Evolutionary conservation across 2,329 filamentous ascomycete species (phyloP).

Genomic region (Pseudocercospora ulei): DNA sequence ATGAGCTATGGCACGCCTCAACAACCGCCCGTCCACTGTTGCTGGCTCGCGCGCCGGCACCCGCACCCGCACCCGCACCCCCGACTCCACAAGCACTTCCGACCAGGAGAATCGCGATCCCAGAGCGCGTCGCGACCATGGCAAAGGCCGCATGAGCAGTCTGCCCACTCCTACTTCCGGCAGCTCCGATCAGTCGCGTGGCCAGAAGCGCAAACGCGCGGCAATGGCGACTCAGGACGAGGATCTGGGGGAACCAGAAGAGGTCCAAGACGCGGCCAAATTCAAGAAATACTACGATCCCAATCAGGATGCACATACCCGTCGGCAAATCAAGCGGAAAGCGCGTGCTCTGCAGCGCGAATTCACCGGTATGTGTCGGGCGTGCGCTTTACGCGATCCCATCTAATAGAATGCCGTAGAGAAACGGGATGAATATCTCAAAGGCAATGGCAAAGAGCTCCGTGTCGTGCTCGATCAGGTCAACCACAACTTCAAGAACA

Average conservation of each 20-base stretch:
- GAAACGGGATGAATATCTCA: slow-evolving; percentile 61
- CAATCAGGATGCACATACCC: slow-evolving; percentile 65
- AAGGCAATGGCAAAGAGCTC: slow-evolving; percentile 50
- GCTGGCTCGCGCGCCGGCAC: slow-evolving; percentile 18
- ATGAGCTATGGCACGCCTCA: slow-evolving; percentile 24
- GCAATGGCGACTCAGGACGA: slow-evolving; percentile 14
- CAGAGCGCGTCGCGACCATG: slow-evolving; percentile 35
- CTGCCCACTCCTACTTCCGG: slow-evolving; percentile 36
- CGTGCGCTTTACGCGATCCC: slow-evolving; percentile 13
- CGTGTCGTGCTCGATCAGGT: slow-evolving; percentile 27
- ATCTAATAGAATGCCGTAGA: slow-evolving; percentile 43
- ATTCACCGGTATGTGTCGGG: slow-evolving; percentile 45
- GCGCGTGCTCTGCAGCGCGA: slow-evolving; percentile 58
- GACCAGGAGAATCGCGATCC: slow-evolving; percentile 40
- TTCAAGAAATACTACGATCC: slow-evolving; percentile 58
- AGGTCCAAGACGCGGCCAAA: slow-evolving; percentile 18
- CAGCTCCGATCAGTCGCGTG: slow-evolving; percentile 21
- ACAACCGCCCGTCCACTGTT: slow-evolving; percentile 17
- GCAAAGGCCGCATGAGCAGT: slow-evolving; percentile 22
- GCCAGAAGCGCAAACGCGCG: slow-evolving; percentile 23
- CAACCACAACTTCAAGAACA: slow-evolving; percentile 53
- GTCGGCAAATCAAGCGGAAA: slow-evolving; percentile 58
- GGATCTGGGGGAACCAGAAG: too few relatives aligned
- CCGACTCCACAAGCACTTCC: slow-evolving; percentile 25
- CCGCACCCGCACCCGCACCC: slow-evolving; percentile 15